These are phyloP conservation scores for Collybia nuda DNA, from an alignment of 768 basidiomycete species.

Conservation along the genomic window DNA sequence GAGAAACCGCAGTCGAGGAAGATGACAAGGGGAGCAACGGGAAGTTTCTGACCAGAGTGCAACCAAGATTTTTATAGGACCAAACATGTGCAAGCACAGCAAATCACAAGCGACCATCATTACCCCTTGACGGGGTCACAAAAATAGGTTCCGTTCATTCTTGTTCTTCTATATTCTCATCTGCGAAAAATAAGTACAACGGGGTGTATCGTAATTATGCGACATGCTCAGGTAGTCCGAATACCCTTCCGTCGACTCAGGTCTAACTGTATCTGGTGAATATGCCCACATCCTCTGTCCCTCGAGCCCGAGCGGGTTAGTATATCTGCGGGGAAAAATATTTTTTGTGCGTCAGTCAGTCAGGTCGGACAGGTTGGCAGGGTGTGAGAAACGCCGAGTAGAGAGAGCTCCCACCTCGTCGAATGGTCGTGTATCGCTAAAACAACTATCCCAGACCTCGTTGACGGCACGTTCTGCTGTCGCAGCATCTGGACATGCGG, in stretches of 20 bases:
- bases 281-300: background rate
- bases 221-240: too few relatives aligned
- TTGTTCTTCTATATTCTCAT: background rate
- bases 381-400: background rate
- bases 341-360: background rate
- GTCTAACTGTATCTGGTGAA: too few relatives aligned
- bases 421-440: slow-evolving; percentile 92
- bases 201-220: too few relatives aligned
- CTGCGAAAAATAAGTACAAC: background rate
- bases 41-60: background rate
- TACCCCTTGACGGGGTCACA: background rate
- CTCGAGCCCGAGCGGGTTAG: slow-evolving; percentile 15
- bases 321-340: background rate
- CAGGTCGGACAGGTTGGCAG: too few relatives aligned
- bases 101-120: slow-evolving; percentile 6
- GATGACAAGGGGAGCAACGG: slow-evolving; percentile 6
- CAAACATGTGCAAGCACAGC: slow-evolving; percentile 26
- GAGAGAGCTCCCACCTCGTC: slow-evolving; percentile 81
- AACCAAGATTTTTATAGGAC: slow-evolving; percentile 22
- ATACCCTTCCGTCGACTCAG: too few relatives aligned
- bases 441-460: slow-evolving; percentile 97
- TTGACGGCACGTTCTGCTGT: slow-evolving; percentile 90
- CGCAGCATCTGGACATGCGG: slow-evolving; percentile 71
- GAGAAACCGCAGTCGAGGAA: slow-evolving; percentile 10
- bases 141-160: too few relatives aligned